A percentile compares a stretch with the other conserved stretches of the same genome.
Conservation (phyloP, 176 grass and related monocot genomes). For the Oryza longistaminata region DNA sequence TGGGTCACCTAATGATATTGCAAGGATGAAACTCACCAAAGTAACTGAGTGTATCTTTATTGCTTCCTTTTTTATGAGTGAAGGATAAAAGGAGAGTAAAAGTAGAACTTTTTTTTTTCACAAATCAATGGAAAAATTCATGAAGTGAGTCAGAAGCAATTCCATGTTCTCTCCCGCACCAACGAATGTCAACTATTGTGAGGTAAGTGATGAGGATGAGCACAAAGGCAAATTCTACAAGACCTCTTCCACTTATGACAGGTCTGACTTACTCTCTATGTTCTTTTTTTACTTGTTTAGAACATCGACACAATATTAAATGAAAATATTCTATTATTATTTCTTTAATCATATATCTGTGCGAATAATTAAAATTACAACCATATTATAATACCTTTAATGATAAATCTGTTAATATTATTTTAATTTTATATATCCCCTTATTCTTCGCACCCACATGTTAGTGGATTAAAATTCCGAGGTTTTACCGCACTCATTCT, state of each 20-base stretch:
- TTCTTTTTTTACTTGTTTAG: not conserved
- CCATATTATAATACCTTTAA: not conserved
- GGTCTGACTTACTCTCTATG: not conserved
- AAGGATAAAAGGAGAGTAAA: slow-evolving; percentile 18
- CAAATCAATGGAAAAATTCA: slow-evolving; percentile 40
- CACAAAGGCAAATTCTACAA: slow-evolving; percentile 21
- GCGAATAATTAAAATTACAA: not conserved
- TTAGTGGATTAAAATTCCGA: too few species aligned
- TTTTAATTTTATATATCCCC: too few species aligned
- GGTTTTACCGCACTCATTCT: too few species aligned
- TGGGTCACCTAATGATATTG: slow-evolving; percentile 33
- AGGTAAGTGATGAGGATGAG: slow-evolving; percentile 46
- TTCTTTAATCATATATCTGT: not conserved
- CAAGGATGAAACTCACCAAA: slow-evolving; percentile 28
- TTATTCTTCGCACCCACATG: too few species aligned
- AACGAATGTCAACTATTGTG: slow-evolving; percentile 48
- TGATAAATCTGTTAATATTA: not conserved
- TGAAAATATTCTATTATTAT: not conserved
- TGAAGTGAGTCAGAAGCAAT: slow-evolving; percentile 58
- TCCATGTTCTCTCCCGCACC: slow-evolving; percentile 38
- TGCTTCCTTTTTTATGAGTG: slow-evolving; percentile 20
- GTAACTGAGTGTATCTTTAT: slow-evolving; percentile 13
- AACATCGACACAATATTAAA: not conserved
- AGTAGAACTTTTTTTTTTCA: slow-evolving; percentile 42
- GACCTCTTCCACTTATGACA: slow-evolving; percentile 37